Base-by-base conservation (phyloP, 768 basidiomycete species). In the Tricholoma sp. region DNA sequence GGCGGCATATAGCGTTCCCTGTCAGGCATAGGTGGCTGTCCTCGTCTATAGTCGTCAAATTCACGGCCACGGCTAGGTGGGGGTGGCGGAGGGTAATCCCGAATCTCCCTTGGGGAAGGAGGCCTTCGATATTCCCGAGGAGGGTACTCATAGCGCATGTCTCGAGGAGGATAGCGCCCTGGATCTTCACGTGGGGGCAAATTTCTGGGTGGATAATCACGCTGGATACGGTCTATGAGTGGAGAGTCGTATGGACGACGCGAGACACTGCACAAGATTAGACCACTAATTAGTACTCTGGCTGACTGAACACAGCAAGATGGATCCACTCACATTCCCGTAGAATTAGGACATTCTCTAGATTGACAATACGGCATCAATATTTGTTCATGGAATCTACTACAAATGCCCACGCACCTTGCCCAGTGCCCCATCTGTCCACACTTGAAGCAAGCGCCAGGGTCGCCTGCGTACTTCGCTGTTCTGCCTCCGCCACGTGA, bases 391-490 rank as follows among this genome's bases (percentile, higher is more conserved):
- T 4, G 1, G 34, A 45, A 28, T 6, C 45, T 42, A 29, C 48
- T 18, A 41, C 28, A 29, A 36, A 61, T 32, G 18, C 42, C 39
- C 7, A 70, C 81, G 48, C 60, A 89, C 91, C 91, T 86, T 24
- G 91, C 92, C 91, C 92, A 94, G 69, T 94, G 91, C 29, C 92
- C 91, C 71, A 80, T 76, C 63, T 89, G 83, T 20, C 89, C 91
- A 53, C 92, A 94, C 63, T 83, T 91, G 73, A 93, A 94, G 67
- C 92, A 94, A 45, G 90, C 88, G 3, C 91, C 89, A 12, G 91
- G 89, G 52, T 92, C 92, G n/a, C 86, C 84, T n/a, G 81, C 71
- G 58, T 85, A 89, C 66, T 90, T 92, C 8, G 88, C 86, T 12
- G 86, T 84, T 55, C 89, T 79, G 13, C 90, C 88, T 52, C 91